Conservation (phyloP, 352 stramenopile genomes). For the Phytophthora cactorum region DNA sequence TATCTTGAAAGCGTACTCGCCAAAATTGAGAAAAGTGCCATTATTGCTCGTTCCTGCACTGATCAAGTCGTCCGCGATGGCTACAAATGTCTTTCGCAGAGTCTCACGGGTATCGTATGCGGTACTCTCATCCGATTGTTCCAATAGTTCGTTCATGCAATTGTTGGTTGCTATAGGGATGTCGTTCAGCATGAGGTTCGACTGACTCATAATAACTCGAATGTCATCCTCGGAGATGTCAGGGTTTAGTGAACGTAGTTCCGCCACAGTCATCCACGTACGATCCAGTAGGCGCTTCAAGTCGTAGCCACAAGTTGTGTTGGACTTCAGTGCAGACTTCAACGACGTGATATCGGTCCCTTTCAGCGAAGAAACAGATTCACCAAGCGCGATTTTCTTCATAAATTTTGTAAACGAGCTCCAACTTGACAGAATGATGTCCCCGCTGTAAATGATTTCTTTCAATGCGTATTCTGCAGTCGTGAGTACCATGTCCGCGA, state of each 20-base stretch:
- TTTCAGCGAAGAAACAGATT: conserved; percentile 19
- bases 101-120: conserved; percentile 43
- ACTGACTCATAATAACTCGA: conserved; percentile 42
- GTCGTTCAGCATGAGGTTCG: conserved; percentile 54
- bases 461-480: conserved; percentile 41
- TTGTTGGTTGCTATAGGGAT: conserved; percentile 55
- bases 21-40: conserved; percentile 34
- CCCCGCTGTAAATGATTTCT: conserved; percentile 41
- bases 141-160: conserved; percentile 39
- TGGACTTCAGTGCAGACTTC: conserved; percentile 34
- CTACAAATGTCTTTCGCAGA: conserved; percentile 53
- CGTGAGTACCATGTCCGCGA: conserved; percentile 38
- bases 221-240: conserved; percentile 40
- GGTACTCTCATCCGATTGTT: conserved; percentile 20
- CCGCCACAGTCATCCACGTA: conserved; percentile 43
- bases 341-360: conserved; percentile 29
- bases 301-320: conserved; percentile 40
- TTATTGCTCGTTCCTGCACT: conserved; percentile 40
- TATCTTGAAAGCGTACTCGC: conserved; percentile 48
- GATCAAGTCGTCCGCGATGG: conserved; percentile 54
- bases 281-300: conserved; percentile 42
- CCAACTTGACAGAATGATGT: conserved; percentile 39
- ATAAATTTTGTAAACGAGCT: conserved; percentile 37
- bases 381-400: conserved; percentile 37
- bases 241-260: conserved; percentile 29